Evolutionary conservation across 2,329 filamentous ascomycete species (phyloP).

Genomic region (Ophiobolus disseminans): DNA sequence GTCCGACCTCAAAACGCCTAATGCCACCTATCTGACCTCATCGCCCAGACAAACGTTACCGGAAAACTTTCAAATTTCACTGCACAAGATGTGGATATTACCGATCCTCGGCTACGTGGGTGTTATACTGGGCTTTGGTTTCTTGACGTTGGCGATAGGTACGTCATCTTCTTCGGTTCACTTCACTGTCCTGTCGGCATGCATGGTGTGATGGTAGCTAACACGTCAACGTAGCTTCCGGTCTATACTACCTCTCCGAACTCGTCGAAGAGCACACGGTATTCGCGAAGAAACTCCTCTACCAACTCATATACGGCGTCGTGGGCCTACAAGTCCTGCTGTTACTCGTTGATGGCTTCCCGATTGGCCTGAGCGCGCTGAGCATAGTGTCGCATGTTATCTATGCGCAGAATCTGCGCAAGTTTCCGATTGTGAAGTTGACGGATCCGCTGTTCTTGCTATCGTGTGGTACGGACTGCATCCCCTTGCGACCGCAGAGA

Average conservation of each 20-base stretch:
- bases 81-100: constrained; percentile 86
- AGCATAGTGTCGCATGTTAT: constrained; percentile 82
- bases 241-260: constrained; percentile 97
- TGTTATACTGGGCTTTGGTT: constrained; percentile 86
- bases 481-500: neutral
- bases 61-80: neutral
- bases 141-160: constrained; percentile 94
- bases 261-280: constrained; percentile 98
- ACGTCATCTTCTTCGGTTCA: constrained; percentile 23
- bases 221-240: constrained; percentile 70
- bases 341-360: constrained; percentile 83
- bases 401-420: constrained; percentile 85
- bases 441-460: constrained; percentile 84
- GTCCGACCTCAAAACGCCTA: constrained; percentile 23
- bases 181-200: neutral
- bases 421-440: constrained; percentile 80
- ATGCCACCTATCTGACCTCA: constrained; percentile 39
- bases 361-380: constrained; percentile 74
- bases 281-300: constrained; percentile 84
- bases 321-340: constrained; percentile 77
- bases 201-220: neutral
- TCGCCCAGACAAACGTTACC: constrained; percentile 17
- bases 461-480: constrained; percentile 71
- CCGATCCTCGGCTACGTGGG: constrained; percentile 90
- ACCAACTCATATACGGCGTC: constrained; percentile 81